phyloP scores from a whole-genome alignment of 805 yeast species.

The Candida sphagnicola region DNA sequence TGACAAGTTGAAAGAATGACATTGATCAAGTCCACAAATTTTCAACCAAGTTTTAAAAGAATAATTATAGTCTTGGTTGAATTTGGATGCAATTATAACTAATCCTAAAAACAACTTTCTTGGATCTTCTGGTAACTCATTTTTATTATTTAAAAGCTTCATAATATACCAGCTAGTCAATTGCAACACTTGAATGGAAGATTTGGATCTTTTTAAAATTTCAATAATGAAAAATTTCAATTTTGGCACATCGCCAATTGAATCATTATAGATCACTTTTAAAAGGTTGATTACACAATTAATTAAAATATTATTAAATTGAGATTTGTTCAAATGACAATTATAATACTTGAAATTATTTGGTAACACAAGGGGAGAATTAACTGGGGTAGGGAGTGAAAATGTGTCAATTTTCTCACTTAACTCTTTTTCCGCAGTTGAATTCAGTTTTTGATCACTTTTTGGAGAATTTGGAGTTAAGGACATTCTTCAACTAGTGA shows the following conservation, averaged over 20 bases:
- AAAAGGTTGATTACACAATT: conserved; percentile 33
- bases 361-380: conserved; percentile 18
- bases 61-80: conserved; percentile 68
- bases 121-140: conserved; percentile 9
- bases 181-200: conserved; percentile 60
- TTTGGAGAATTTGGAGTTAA: no score
- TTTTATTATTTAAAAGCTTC: conserved; percentile 31
- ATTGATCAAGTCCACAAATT: conserved; percentile 53
- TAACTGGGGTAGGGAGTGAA: conserved; percentile 6
- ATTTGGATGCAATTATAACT: conserved; percentile 69
- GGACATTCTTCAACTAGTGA: no score
- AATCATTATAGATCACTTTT: conserved; percentile 25
- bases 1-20: conserved; percentile 22
- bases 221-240: conserved; percentile 45
- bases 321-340: conserved; percentile 34
- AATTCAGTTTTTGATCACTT: no score
- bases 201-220: conserved; percentile 27
- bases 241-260: conserved; percentile 11
- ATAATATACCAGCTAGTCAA: conserved; percentile 64
- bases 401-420: no score
- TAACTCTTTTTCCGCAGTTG: no score
- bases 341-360: conserved; percentile 39
- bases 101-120: conserved; percentile 66
- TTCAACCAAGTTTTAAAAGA: conserved; percentile 69
- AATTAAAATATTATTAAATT: conserved; percentile 36